Base-by-base conservation (phyloP, 208 protist genomes). In the Leishmania turanica region DNA sequence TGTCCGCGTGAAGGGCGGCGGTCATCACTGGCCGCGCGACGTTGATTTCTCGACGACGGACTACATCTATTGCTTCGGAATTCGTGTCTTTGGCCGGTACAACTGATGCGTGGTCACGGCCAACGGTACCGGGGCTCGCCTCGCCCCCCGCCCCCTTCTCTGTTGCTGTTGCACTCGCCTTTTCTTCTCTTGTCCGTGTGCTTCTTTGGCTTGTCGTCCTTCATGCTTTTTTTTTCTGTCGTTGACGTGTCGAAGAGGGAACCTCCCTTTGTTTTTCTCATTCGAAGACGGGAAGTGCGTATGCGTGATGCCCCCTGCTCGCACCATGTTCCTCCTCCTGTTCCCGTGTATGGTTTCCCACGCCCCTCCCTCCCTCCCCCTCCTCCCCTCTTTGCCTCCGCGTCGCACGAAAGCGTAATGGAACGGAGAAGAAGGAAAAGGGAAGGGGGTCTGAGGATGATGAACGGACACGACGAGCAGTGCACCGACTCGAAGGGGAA, bases 31-130 rank as follows among this genome's bases (percentile, higher is more conserved):
- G 91, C 88, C 89, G 0, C 76, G 88, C 53, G 82, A 88, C 47
- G 45, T 84, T 3, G 78, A 91, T 40, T 95, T 97, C 75, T 90
- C 88, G 3, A 92, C 91, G 42, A 95, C 91, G 53, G 80, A 89
- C n/a, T 92, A 97, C 79, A 92, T 93, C 58, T 85, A 90, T 80
- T 56, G 86, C 11, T 95, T 94, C 84, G 88, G 83, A 2, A 77
- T 68, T 7, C 82, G 87, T 42, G 85, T 90, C 19, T 90, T 94
- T 47, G 78, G 75, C 3, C 76, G 77, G 45, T 93, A 88, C 79
- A 84, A 78, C 56, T 80, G 49, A 75, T 27, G 37, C 5, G 9
- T 3, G 3, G 42, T 40, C n/a, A 54, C 3, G 47, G 24, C 42
- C 6, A 42, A 49, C 13, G 4, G 40, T 40, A 49, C n/a, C 13